A percentile compares a stretch with the other conserved stretches of the same genome.
phyloP scores from a whole-genome alignment of 768 basidiomycete species.

The Leccinum uliginosum region DNA sequence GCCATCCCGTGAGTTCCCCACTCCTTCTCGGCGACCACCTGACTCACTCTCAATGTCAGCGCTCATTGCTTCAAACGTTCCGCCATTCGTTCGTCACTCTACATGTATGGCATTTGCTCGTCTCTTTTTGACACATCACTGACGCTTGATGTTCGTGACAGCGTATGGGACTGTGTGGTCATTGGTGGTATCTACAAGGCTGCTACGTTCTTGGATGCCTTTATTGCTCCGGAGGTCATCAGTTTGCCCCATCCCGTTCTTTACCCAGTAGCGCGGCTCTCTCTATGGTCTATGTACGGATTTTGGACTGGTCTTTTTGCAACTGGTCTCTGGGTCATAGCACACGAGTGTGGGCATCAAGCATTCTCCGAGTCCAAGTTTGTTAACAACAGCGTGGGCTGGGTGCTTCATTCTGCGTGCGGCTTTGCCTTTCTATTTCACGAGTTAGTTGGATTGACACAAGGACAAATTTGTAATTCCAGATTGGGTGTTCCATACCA shows the following conservation, averaged over 20 bases:
- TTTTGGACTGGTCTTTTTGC: slow-evolving; percentile 81
- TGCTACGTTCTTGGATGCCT: slow-evolving; percentile 58
- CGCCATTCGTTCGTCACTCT: slow-evolving; percentile 68
- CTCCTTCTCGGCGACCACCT: neutral
- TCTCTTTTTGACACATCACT: neutral
- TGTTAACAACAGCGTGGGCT: slow-evolving; percentile 90
- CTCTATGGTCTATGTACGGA: slow-evolving; percentile 76
- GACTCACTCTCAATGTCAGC: slow-evolving; percentile 32
- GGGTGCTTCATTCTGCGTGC: slow-evolving; percentile 86
- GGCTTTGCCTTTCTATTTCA: slow-evolving; percentile 23
- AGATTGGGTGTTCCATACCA: slow-evolving; percentile 96
- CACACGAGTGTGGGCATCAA: slow-evolving; percentile 95
- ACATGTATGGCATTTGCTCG: slow-evolving; percentile 52
- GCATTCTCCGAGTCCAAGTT: slow-evolving; percentile 90
- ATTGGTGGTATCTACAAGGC: slow-evolving; percentile 66
- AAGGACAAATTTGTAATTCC: slow-evolving; percentile 12
- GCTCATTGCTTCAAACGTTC: slow-evolving; percentile 90
- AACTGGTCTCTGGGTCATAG: slow-evolving; percentile 93
- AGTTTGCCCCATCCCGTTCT: slow-evolving; percentile 56
- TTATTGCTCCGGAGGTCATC: slow-evolving; percentile 53
- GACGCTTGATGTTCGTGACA: slow-evolving; percentile 27
- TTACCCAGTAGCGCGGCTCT: slow-evolving; percentile 57
- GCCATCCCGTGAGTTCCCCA: slow-evolving; percentile 67
- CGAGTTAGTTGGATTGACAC: slow-evolving; percentile 22
- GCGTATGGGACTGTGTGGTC: slow-evolving; percentile 70